These are phyloP conservation scores for Suhomyces pyralidae DNA, from an alignment of 805 yeast genomes.

Conservation along the genomic window DNA sequence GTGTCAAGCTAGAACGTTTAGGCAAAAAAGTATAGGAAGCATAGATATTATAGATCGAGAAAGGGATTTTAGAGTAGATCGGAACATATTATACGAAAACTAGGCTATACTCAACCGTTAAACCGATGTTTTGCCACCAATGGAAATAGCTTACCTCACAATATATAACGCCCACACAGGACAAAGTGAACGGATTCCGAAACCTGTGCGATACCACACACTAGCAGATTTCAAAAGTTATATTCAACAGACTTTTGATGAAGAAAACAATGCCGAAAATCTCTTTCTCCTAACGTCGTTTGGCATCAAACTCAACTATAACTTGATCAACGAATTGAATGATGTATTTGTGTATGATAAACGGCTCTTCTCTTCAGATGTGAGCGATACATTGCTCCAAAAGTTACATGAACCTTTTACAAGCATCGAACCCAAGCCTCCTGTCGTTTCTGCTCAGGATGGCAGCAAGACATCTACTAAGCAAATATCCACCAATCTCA, in stretches of 20 bases:
- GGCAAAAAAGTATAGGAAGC: neutral
- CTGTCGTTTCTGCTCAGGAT: neutral
- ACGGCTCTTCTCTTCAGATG: conserved; percentile 44
- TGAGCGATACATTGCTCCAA: conserved; percentile 9
- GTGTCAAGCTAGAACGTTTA: neutral
- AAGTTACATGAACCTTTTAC: neutral
- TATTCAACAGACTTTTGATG: conserved; percentile 26
- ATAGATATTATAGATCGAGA: neutral
- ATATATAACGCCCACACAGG: conserved; percentile 42
- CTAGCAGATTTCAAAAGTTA: conserved; percentile 29
- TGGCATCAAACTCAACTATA: conserved; percentile 59
- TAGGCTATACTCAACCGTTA: neutral
- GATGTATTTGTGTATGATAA: conserved; percentile 66
- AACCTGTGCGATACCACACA: conserved; percentile 41
- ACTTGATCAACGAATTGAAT: conserved; percentile 47
- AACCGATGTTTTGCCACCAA: conserved; percentile 2
- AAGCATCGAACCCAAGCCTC: conserved; percentile 5
- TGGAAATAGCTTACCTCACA: conserved; percentile 21
- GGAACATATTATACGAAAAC: neutral
- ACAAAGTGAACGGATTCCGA: conserved; percentile 28
- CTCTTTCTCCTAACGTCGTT: conserved; percentile 60
- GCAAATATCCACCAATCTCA: conserved; percentile 21
- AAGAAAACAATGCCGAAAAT: conserved; percentile 24
- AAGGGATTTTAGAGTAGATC: neutral
- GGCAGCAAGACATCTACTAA: neutral